A percentile compares a stretch with the other conserved stretches of the same genome.
These are phyloP conservation scores for Trichoderma sp. DNA, from an alignment of 2,329 filamentous ascomycete species.

Conservation along the genomic window DNA sequence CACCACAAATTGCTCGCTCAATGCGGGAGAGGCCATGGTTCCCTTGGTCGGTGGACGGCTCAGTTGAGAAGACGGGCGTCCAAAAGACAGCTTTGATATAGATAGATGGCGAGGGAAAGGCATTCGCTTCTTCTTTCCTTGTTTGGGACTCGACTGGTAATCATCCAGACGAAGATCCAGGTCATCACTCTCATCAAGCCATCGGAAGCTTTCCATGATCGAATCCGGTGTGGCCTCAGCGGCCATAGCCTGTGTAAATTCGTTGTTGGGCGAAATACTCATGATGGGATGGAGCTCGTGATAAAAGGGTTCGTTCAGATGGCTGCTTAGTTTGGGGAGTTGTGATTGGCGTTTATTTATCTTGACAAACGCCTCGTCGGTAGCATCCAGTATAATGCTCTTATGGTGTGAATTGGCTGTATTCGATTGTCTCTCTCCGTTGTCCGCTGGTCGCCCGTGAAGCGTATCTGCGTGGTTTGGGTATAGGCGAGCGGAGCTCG, in stretches of 20 bases:
- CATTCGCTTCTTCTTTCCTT: conserved; percentile 48
- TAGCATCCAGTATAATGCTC: conserved; percentile 43
- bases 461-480: background rate
- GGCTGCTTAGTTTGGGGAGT: conserved; percentile 26
- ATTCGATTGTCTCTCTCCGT: conserved; percentile 25
- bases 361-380: conserved; percentile 32
- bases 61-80: conserved; percentile 53
- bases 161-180: conserved; percentile 71
- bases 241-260: conserved; percentile 24
- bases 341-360: conserved; percentile 31
- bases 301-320: background rate
- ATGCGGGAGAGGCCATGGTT: conserved; percentile 34
- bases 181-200: conserved; percentile 72
- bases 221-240: conserved; percentile 47
- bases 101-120: conserved; percentile 73
- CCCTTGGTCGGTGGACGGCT: conserved; percentile 52
- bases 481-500: conserved; percentile 25
- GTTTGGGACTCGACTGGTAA: conserved; percentile 60
- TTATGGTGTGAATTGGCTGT: conserved; percentile 50
- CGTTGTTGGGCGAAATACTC: conserved; percentile 28
- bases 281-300: conserved; percentile 28
- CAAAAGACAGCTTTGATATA: conserved; percentile 64
- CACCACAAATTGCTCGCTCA: conserved; percentile 27
- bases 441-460: background rate
- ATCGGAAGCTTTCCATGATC: conserved; percentile 68